A percentile compares a stretch with the other conserved stretches of the same genome.
phyloP scores from a whole-genome alignment of 345 rosid species.

The Reutealis trisperma region DNA sequence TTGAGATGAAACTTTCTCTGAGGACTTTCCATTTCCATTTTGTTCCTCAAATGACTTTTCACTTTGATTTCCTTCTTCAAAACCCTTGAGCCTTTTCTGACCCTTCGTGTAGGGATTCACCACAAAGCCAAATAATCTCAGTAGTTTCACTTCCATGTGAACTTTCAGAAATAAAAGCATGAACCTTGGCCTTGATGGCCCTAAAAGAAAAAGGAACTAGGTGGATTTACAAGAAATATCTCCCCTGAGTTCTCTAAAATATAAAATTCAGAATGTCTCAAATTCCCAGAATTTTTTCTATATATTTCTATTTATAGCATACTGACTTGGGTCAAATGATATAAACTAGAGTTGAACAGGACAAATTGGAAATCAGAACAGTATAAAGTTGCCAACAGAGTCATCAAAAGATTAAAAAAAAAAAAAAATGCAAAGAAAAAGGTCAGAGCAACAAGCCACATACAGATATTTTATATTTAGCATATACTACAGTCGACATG shows the following conservation, averaged over 20 bases:
- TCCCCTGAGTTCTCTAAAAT: constrained; percentile 3
- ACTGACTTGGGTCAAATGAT: background rate
- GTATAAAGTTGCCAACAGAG: background rate
- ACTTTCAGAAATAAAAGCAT: background rate
- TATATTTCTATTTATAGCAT: constrained; percentile 12
- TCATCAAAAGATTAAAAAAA: background rate
- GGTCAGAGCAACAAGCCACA: background rate
- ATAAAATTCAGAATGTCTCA: background rate
- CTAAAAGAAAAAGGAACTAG: background rate
- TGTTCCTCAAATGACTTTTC: constrained; percentile 7
- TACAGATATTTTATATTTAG: background rate
- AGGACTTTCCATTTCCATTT: constrained; percentile 3
- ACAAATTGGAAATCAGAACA: constrained; percentile 7
- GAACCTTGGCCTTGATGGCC: background rate
- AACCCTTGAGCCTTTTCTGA: constrained; percentile 2
- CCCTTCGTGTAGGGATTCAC: background rate
- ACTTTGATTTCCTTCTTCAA: constrained; percentile 7
- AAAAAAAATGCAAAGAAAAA: background rate
- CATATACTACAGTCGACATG: background rate
- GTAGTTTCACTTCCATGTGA: constrained; percentile 16
- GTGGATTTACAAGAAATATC: background rate
- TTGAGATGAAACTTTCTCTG: background rate
- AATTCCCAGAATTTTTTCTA: background rate
- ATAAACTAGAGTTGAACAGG: background rate
- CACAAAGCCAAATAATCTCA: constrained; percentile 23